phyloP scores from a whole-genome alignment of 2,329 filamentous ascomycete species.

The Verticillium longisporum region DNA sequence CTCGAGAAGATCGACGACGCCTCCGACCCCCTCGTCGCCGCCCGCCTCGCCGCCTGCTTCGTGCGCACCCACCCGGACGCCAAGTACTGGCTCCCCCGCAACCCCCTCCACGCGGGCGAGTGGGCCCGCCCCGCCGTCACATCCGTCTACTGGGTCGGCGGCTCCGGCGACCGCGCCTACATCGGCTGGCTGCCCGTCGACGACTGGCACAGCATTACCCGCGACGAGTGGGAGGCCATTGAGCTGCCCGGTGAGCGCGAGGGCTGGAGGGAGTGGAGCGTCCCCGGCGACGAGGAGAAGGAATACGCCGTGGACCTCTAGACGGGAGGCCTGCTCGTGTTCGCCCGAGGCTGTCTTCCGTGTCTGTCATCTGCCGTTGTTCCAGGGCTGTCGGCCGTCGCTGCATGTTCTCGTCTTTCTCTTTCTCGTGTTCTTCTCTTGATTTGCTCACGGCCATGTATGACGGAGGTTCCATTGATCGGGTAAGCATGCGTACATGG shows the following conservation, averaged over 20 bases:
- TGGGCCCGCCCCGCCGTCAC: constrained; percentile 82
- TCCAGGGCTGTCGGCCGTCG: too few relatives aligned
- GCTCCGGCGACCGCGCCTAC: constrained; percentile 89
- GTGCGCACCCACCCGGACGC: constrained; percentile 71
- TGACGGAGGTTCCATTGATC: background rate
- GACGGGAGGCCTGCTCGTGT: background rate
- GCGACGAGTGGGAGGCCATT: constrained; percentile 58
- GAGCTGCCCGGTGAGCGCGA: constrained; percentile 64
- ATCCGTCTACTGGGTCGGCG: constrained; percentile 88
- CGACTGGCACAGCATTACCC: constrained; percentile 69
- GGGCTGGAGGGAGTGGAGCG: constrained; percentile 49
- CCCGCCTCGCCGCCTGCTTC: constrained; percentile 63
- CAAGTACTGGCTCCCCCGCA: constrained; percentile 81
- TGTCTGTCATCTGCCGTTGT: too few relatives aligned
- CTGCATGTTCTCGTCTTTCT: too few relatives aligned
- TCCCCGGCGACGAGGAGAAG: constrained; percentile 15
- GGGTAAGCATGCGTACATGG: too few relatives aligned
- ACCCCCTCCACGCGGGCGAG: constrained; percentile 68
- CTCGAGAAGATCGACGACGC: constrained; percentile 59
- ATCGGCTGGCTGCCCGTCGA: constrained; percentile 89
- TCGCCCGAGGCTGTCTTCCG: too few relatives aligned
- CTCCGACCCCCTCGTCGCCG: constrained; percentile 34
- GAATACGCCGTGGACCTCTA: background rate
- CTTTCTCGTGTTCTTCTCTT: too few relatives aligned
- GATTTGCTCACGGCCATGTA: too few relatives aligned